Evolutionary conservation across 768 basidiomycete genomes (phyloP), one percentile per base, ranked within the genome.

Genomic region (Pluteus cervinus): DNA sequence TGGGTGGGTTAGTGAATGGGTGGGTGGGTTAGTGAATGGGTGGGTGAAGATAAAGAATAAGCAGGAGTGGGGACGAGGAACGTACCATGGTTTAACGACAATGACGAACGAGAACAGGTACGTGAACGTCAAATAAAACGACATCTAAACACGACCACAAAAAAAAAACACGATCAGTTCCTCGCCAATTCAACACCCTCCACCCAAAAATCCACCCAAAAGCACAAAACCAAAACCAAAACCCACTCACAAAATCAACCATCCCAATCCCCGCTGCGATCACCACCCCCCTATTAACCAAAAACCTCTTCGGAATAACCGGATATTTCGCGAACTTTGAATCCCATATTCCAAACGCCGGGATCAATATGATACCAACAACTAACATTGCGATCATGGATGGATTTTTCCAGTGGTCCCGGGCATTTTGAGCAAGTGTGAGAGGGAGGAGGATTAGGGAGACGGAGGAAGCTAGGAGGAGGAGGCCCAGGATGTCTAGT

Each of bases 41-140:
- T n/a, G n/a, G n/a, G n/a, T n/a, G n/a, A n/a, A n/a, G n/a, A n/a
- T n/a, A n/a, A n/a, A n/a, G n/a, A n/a, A n/a, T n/a, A n/a, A n/a
- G n/a, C n/a, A n/a, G n/a, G n/a, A n/a, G n/a, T n/a, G n/a, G n/a
- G n/a, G n/a, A 26, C 42, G 14, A 5, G 14, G 32, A 23, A 44
- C 46, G 28, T 45, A 64, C 75, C 75, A 73, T 26, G 67, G 63
- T 44, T 71, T 71, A 14, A 72, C 69, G 18, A 74, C 61, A 7
- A 73, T 40, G 26, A 81, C 68, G 55, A 78, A 85, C 2, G 79
- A 81, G 62, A 76, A 87, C 12, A 86, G 72, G 52, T 86, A 87
- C 7, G 80, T 77, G 56, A 63, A 81, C 1, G 82, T 79, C 31
- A 88, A 66, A 63, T 75, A 80, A 61, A 74, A 80, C 2, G 78